phyloP scores from a whole-genome alignment of 2,329 filamentous ascomycete species.

The Claviceps sp. region DNA sequence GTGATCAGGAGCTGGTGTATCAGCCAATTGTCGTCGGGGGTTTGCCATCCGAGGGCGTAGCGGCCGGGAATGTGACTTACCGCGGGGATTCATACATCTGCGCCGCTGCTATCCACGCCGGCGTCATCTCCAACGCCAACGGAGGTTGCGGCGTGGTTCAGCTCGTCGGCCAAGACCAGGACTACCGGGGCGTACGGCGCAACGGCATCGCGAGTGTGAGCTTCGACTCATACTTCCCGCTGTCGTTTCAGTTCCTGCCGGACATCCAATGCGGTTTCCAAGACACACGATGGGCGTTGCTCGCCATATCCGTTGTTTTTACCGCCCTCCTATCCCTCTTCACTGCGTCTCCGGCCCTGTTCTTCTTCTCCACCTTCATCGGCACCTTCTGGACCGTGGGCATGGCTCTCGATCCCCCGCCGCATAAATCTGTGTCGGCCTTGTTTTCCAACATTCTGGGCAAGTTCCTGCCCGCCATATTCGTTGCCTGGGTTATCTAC shows the following conservation, averaged over 20 bases:
- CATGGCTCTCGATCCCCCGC: slow-evolving; percentile 76
- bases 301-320: slow-evolving; percentile 71
- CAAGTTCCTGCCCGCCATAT: slow-evolving; percentile 74
- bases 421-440: slow-evolving; percentile 49
- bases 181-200: slow-evolving; percentile 49
- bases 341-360: slow-evolving; percentile 61
- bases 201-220: slow-evolving; percentile 63
- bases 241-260: slow-evolving; percentile 64
- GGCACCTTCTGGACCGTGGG: slow-evolving; percentile 83
- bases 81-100: slow-evolving; percentile 85
- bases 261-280: slow-evolving; percentile 53
- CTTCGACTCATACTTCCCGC: slow-evolving; percentile 84
- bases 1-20: slow-evolving; percentile 53
- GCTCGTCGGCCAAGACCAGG: slow-evolving; percentile 52
- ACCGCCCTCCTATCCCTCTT: slow-evolving; percentile 68
- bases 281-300: slow-evolving; percentile 73
- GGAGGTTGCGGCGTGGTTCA: slow-evolving; percentile 76
- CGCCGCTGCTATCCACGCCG: slow-evolving; percentile 70
- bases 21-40: slow-evolving; percentile 56
- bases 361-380: slow-evolving; percentile 74
- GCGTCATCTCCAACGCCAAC: slow-evolving; percentile 53
- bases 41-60: slow-evolving; percentile 27
- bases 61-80: slow-evolving; percentile 45
- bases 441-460: slow-evolving; percentile 68
- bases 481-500: slow-evolving; percentile 79